Base-by-base conservation (phyloP, 2,329 filamentous ascomycete species). In the Coniochaeta hoffmannii region DNA sequence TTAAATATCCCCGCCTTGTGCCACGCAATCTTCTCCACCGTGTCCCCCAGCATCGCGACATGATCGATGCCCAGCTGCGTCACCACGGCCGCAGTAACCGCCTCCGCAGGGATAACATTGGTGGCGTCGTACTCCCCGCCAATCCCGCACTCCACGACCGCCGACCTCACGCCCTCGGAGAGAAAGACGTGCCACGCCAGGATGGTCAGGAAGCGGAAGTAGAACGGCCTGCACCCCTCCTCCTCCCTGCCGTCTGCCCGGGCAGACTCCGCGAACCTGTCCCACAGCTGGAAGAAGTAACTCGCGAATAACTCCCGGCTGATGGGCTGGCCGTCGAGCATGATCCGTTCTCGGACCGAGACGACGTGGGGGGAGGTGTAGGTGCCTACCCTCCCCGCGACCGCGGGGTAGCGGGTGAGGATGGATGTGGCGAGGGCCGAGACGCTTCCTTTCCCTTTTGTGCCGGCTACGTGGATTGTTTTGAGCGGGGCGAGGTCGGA, bases 401-500 rank as follows among this genome's bases (percentile, higher is more conserved):
- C 28, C 10, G 22, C n/a, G 32, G 49, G 49, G 19, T 31, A 34
- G 49, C 49, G 49, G 49, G 12, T 19, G 28, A 96, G 76, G 59
- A 96, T 89, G 2, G 86, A 86, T 11, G 90, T 90, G 17, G 90
- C 81, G 68, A 92, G 93, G 10, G 92, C 88, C 61, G 89, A 89
- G 0, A 90, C 91, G 2, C 89, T 94, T 38, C 92, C 92, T 70
- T 97, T 97, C 58, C 93, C 93, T 69, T 97, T 97, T 4, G 92
- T 97, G 12, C 93, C 93, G 1, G 93, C 89, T 46, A 97, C 85
- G 68, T 97, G 93, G 58, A 97, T 34, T 10, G 49, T 51, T 22
- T 34, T 34, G 26, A 51, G 49, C 6, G 15, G 28, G 26, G 31
- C 31, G 49, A 51, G 49, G 31, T 51, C 49, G n/a, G 9, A 12